Evolutionary conservation across 2,329 filamentous ascomycete species (phyloP).

Genomic region (Trichoderma koningiopsis): DNA sequence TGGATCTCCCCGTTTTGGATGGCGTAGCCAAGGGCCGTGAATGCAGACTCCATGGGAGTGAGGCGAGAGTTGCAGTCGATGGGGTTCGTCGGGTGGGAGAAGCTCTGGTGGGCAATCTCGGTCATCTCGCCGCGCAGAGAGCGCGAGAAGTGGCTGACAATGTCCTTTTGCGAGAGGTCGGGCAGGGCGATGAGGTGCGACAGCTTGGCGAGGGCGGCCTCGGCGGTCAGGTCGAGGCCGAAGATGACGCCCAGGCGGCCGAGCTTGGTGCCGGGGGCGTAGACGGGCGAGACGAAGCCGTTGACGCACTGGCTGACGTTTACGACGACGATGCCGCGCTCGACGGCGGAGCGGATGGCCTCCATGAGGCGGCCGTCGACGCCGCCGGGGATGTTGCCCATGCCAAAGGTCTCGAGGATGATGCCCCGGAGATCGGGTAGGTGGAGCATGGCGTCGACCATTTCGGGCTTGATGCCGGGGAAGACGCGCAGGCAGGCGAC

Average conservation of each 20-base stretch:
- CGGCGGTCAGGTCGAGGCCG: conserved; percentile 84
- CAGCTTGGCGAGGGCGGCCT: conserved; percentile 88
- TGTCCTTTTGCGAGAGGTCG: conserved; percentile 63
- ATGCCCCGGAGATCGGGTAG: conserved; percentile 77
- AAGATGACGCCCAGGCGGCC: conserved; percentile 85
- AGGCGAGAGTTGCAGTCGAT: conserved; percentile 49
- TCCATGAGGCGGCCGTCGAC: conserved; percentile 76
- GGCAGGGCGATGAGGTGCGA: conserved; percentile 78
- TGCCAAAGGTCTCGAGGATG: conserved; percentile 89
- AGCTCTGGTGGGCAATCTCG: conserved; percentile 70
- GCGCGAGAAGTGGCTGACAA: conserved; percentile 70
- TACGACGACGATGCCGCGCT: conserved; percentile 80
- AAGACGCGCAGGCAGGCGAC: conserved; percentile 89
- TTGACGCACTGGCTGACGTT: conserved; percentile 89
- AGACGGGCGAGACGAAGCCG: conserved; percentile 76
- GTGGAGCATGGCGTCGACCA: conserved; percentile 82
- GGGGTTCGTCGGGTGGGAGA: conserved; percentile 69
- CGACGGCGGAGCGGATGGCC: conserved; percentile 75
- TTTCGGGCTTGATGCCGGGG: conserved; percentile 89
- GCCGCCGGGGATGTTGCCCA: conserved; percentile 86
- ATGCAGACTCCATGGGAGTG: conserved; percentile 60
- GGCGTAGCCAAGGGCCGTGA: conserved; percentile 78
- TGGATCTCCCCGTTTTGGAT: conserved; percentile 71
- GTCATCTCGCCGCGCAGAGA: conserved; percentile 86
- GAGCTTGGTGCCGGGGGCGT: conserved; percentile 75